Percentiles rank a stretch among this genome's conserved stretches.
Evolutionary conservation across 2,329 filamentous ascomycete species (phyloP).

Genomic region (Epichloe coenophiala): DNA sequence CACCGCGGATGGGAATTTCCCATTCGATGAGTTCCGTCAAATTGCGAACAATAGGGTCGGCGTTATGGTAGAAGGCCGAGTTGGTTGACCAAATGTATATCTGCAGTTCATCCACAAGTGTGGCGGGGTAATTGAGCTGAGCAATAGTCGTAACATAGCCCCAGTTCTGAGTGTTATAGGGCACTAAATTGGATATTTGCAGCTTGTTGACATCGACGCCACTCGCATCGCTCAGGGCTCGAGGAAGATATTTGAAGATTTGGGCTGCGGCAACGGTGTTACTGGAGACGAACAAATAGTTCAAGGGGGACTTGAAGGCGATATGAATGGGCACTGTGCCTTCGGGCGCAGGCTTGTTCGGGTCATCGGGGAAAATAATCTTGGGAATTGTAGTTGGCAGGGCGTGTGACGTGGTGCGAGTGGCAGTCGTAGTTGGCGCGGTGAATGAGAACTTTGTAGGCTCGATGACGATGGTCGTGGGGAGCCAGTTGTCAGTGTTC

Average conservation of each 20-base stretch:
- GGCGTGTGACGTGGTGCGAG: slow-evolving; percentile 32
- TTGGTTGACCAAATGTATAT: slow-evolving; percentile 48
- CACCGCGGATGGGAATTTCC: slow-evolving; percentile 32
- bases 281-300: slow-evolving; percentile 69
- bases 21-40: slow-evolving; percentile 57
- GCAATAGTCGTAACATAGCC: slow-evolving; percentile 72
- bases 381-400: slow-evolving; percentile 58
- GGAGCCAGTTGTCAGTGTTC: slow-evolving; percentile 35
- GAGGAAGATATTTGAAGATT: slow-evolving; percentile 68
- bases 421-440: slow-evolving; percentile 17
- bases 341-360: slow-evolving; percentile 36
- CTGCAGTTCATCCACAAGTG: slow-evolving; percentile 52
- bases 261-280: slow-evolving; percentile 64
- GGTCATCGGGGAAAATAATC: slow-evolving; percentile 58
- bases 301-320: slow-evolving; percentile 67
- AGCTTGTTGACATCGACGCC: slow-evolving; percentile 45
- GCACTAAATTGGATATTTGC: slow-evolving; percentile 57
- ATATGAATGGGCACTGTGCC: slow-evolving; percentile 67
- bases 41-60: slow-evolving; percentile 49
- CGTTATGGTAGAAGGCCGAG: slow-evolving; percentile 63
- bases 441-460: slow-evolving; percentile 23
- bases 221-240: slow-evolving; percentile 51
- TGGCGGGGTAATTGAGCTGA: slow-evolving; percentile 55
- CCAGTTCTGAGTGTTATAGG: slow-evolving; percentile 57
- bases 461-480: slow-evolving; percentile 48